Conservation (phyloP, 495 filamentous ascomycete genomes). For the Penicillium pulvis region DNA sequence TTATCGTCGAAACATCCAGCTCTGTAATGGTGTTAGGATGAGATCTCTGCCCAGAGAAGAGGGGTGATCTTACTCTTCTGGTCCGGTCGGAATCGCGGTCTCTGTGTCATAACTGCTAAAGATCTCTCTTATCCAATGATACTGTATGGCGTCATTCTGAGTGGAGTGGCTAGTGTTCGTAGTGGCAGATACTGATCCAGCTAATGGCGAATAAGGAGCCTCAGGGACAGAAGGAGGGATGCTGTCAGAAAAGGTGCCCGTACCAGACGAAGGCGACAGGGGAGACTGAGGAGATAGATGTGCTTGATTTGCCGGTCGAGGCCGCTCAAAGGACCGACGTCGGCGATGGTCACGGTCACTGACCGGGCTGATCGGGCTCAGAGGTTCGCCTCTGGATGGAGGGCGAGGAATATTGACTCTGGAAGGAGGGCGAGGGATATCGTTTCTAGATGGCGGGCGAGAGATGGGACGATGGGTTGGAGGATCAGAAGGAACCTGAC, state of each 20-base stretch:
- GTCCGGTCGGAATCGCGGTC: slow-evolving; percentile 40
- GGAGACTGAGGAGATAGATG: slow-evolving; percentile 35
- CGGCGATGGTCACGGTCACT: slow-evolving; percentile 36
- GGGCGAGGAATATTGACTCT: slow-evolving; percentile 25
- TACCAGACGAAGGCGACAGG: slow-evolving; percentile 34
- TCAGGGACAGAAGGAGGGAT: slow-evolving; percentile 43
- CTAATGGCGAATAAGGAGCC: slow-evolving; percentile 42
- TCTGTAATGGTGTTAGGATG: slow-evolving; percentile 27
- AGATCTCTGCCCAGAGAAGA: neutral
- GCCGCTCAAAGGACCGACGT: slow-evolving; percentile 44
- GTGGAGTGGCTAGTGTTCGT: slow-evolving; percentile 38
- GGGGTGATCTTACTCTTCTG: slow-evolving; percentile 41
- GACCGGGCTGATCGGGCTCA: slow-evolving; percentile 34
- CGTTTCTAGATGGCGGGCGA: neutral
- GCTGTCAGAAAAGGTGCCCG: slow-evolving; percentile 34
- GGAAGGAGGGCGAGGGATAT: slow-evolving; percentile 23
- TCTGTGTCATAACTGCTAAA: slow-evolving; percentile 43
- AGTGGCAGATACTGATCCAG: slow-evolving; percentile 34
- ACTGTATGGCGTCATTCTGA: slow-evolving; percentile 27
- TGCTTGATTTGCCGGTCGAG: slow-evolving; percentile 28
- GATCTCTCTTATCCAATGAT: slow-evolving; percentile 57
- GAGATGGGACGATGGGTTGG: neutral
- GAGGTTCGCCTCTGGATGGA: slow-evolving; percentile 31
- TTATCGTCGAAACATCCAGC: slow-evolving; percentile 52
- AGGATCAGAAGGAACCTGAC: neutral